Percentiles rank a stretch among this genome's conserved stretches.
Evolutionary conservation across 352 stramenopile species (phyloP).

Genomic region (Phytopythium mirpurense): DNA sequence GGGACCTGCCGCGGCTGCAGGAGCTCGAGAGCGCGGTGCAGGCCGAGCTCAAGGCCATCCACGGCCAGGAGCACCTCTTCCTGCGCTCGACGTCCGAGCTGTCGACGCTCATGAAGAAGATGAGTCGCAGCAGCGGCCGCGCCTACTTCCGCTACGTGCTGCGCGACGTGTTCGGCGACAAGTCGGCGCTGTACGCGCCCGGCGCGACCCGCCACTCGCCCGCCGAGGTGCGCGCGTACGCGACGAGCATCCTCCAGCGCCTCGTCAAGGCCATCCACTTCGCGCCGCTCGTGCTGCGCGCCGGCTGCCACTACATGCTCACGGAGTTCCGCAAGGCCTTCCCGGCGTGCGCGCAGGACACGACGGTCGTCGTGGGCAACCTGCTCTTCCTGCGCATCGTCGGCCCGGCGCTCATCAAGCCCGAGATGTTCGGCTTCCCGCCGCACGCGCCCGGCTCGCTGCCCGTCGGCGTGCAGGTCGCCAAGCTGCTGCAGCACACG

Average conservation of each 20-base stretch:
- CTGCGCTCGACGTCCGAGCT: slow-evolving; percentile 71
- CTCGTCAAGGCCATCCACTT: slow-evolving; percentile 69
- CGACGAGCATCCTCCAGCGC: slow-evolving; percentile 59
- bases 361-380: slow-evolving; percentile 68
- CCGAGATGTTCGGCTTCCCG: slow-evolving; percentile 71
- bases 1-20: slow-evolving; percentile 54
- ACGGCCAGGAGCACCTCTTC: slow-evolving; percentile 73
- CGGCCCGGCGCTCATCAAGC: slow-evolving; percentile 76
- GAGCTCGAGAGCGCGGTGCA: slow-evolving; percentile 66
- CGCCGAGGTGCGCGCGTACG: slow-evolving; percentile 43
- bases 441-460: slow-evolving; percentile 47
- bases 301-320: slow-evolving; percentile 68
- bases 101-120: slow-evolving; percentile 60
- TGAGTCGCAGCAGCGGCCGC: slow-evolving; percentile 60
- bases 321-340: slow-evolving; percentile 68
- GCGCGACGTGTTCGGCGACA: slow-evolving; percentile 67
- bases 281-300: slow-evolving; percentile 64
- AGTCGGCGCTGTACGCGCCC: slow-evolving; percentile 42
- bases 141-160: slow-evolving; percentile 82
- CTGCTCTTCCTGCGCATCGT: slow-evolving; percentile 74
- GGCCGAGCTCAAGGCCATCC: slow-evolving; percentile 51
- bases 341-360: slow-evolving; percentile 48
- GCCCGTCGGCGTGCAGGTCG: slow-evolving; percentile 59
- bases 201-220: slow-evolving; percentile 17
- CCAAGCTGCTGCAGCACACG: slow-evolving; percentile 77